A percentile compares a stretch with the other conserved stretches of the same genome.
These are phyloP conservation scores for Trichopus zeylanicus DNA, from an alignment of 116 monocot genomes.

Conservation along the genomic window DNA sequence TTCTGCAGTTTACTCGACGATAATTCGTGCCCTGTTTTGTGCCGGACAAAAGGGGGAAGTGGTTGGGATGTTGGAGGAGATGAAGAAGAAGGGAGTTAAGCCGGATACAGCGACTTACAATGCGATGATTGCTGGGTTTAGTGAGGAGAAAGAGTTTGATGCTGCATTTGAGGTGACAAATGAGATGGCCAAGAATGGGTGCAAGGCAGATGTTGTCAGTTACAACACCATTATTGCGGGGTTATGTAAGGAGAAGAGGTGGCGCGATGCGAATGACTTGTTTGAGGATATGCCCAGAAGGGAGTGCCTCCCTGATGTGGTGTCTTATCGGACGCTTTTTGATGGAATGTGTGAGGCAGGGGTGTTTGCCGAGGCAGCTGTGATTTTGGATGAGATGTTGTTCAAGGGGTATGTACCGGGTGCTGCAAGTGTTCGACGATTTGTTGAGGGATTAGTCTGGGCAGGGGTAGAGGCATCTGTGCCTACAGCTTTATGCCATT, in stretches of 20 bases:
- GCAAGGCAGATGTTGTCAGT: constrained; percentile 51
- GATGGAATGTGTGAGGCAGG: constrained; percentile 40
- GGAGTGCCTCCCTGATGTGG: constrained; percentile 54
- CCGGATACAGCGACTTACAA: constrained; percentile 54
- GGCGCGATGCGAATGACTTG: constrained; percentile 51
- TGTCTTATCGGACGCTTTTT: constrained; percentile 44
- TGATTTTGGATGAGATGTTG: constrained; percentile 63
- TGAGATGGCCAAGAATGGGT: constrained; percentile 50
- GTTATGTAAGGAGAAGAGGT: constrained; percentile 36
- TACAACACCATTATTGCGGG: constrained; percentile 61
- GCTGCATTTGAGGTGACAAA: constrained; percentile 49
- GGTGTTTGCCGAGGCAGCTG: constrained; percentile 21
- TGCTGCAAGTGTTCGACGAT: constrained; percentile 14
- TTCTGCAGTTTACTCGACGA: constrained; percentile 48
- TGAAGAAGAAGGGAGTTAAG: constrained; percentile 39
- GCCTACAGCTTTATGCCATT: constrained; percentile 1
- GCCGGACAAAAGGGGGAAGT: constrained; percentile 52
- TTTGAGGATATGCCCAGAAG: constrained; percentile 88
- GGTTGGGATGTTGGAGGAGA: constrained; percentile 53
- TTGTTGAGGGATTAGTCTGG: constrained; percentile 28
- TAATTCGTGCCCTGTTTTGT: constrained; percentile 46
- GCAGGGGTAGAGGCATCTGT: constrained; percentile 2
- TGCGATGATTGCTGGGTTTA: constrained; percentile 75
- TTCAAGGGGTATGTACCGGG: constrained; percentile 49
- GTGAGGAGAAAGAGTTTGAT: constrained; percentile 41